Evolutionary conservation across 2,329 filamentous ascomycete species (phyloP).

Genomic region (Fusarium cicatricum): DNA sequence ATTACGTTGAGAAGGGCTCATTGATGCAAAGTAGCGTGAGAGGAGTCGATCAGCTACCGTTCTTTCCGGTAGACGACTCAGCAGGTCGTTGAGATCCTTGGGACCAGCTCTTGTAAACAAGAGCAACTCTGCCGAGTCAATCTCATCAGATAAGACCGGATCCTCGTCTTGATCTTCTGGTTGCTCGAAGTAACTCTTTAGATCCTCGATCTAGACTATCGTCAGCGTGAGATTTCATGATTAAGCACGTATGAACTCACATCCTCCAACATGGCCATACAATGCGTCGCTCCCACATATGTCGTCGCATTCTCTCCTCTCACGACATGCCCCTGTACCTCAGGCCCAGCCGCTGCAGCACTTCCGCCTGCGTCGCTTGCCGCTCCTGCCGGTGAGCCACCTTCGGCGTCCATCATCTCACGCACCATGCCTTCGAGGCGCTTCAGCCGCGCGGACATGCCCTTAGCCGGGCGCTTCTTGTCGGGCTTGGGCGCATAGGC

Average conservation of each 20-base stretch:
- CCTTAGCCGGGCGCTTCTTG: slow-evolving; percentile 51
- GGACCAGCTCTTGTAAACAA: slow-evolving; percentile 52
- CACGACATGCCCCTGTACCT: slow-evolving; percentile 53
- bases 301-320: slow-evolving; percentile 53
- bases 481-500: slow-evolving; percentile 58
- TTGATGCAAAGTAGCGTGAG: slow-evolving; percentile 62
- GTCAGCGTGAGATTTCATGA: slow-evolving; percentile 6
- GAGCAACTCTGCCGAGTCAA: slow-evolving; percentile 53
- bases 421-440: slow-evolving; percentile 67
- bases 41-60: slow-evolving; percentile 59
- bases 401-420: slow-evolving; percentile 58
- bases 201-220: slow-evolving; percentile 61
- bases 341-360: slow-evolving; percentile 31
- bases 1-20: slow-evolving; percentile 61
- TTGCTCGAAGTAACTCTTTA: slow-evolving; percentile 66
- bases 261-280: slow-evolving; percentile 67
- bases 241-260: slow-evolving; percentile 48
- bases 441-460: slow-evolving; percentile 63
- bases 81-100: slow-evolving; percentile 55
- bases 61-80: slow-evolving; percentile 58
- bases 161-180: slow-evolving; percentile 49
- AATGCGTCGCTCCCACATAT: slow-evolving; percentile 67
- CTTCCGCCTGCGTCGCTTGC: slow-evolving; percentile 2
- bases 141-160: slow-evolving; percentile 45
- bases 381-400: background rate